These are phyloP conservation scores for Neurospora sp. DNA, from an alignment of 495 filamentous ascomycete species.

Conservation along the genomic window DNA sequence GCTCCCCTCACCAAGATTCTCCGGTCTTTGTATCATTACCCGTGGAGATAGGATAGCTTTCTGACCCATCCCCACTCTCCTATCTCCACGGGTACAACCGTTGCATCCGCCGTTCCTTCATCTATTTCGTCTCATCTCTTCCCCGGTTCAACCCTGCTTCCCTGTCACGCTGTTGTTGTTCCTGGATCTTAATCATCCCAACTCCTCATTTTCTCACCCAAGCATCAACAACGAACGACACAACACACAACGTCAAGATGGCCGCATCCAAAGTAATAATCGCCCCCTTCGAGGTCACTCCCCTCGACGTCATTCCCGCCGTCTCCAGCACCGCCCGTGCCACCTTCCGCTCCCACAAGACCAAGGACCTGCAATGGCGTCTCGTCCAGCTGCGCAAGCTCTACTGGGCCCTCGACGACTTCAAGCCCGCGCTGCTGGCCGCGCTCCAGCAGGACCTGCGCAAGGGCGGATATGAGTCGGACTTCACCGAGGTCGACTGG, in stretches of 20 bases:
- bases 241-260: slow-evolving; percentile 16
- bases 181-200: not conserved
- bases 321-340: slow-evolving; percentile 47
- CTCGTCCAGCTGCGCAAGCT: slow-evolving; percentile 80
- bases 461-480: slow-evolving; percentile 61
- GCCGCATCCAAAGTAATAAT: slow-evolving; percentile 28
- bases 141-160: not conserved
- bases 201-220: not conserved
- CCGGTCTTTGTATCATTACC: not conserved
- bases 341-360: slow-evolving; percentile 69
- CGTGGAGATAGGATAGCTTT: not conserved
- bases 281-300: slow-evolving; percentile 52
- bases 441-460: slow-evolving; percentile 66
- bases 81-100: not conserved
- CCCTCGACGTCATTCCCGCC: slow-evolving; percentile 53
- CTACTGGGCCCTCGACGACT: slow-evolving; percentile 83
- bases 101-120: not conserved
- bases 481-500: slow-evolving; percentile 63
- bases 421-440: slow-evolving; percentile 54
- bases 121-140: not conserved
- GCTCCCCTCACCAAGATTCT: not conserved
- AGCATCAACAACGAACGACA: not conserved
- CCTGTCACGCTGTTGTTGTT: not conserved
- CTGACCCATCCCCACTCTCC: too few species aligned
- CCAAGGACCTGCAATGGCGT: slow-evolving; percentile 70